These are phyloP conservation scores for Pochonia chlamydosporia DNA, from an alignment of 2,329 filamentous ascomycete genomes.

Conservation along the genomic window DNA sequence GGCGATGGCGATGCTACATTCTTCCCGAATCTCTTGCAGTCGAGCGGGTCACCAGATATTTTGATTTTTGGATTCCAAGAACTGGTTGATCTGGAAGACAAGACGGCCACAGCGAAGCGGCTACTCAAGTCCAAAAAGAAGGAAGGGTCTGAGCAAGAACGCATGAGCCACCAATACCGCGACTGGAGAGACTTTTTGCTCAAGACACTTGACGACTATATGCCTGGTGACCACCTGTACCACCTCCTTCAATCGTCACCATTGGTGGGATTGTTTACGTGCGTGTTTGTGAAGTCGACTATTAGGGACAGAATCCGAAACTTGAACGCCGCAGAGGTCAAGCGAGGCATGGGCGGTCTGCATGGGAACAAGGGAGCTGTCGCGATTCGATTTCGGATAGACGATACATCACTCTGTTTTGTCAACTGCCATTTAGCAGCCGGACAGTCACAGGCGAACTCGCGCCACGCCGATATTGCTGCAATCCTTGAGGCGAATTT, in stretches of 20 bases:
- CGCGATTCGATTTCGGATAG: conserved; percentile 83
- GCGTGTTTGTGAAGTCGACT: conserved; percentile 83
- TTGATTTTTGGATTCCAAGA: conserved; percentile 97
- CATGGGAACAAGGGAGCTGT: conserved; percentile 97
- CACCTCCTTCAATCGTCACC: conserved; percentile 79
- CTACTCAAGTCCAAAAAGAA: conserved; percentile 90
- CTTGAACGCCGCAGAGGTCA: conserved; percentile 76
- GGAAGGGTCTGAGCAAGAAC: conserved; percentile 71
- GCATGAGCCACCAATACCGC: conserved; percentile 96
- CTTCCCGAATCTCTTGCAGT: conserved; percentile 71
- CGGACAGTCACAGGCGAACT: conserved; percentile 82
- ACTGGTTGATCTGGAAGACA: conserved; percentile 95
- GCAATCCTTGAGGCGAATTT: conserved; percentile 77
- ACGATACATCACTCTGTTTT: conserved; percentile 92
- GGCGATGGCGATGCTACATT: conserved; percentile 72
- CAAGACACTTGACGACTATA: conserved; percentile 74
- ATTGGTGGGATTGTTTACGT: conserved; percentile 91
- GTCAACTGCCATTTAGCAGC: conserved; percentile 96
- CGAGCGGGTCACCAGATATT: conserved; percentile 78
- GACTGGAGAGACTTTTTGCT: conserved; percentile 92
- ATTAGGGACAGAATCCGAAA: conserved; percentile 72
- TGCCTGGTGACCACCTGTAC: conserved; percentile 72
- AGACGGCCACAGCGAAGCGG: conserved; percentile 93
- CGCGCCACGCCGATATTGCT: conserved; percentile 88
- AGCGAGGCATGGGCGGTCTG: conserved; percentile 90